These are phyloP conservation scores for Chlorella sp. DNA, from an alignment of 139 green algal genomes.

Conservation along the genomic window DNA sequence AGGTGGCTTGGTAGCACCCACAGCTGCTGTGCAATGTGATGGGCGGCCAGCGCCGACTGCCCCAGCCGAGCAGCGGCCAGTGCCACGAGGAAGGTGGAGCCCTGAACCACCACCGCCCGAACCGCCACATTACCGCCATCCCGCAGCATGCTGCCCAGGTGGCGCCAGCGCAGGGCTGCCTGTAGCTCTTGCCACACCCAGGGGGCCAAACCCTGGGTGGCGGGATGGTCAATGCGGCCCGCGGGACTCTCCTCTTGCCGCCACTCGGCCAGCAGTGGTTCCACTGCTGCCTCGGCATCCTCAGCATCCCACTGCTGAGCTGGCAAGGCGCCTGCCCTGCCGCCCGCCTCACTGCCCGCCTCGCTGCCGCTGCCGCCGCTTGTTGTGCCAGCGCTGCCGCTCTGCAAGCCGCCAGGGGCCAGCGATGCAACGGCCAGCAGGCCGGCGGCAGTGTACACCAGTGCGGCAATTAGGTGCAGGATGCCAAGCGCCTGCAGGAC, in stretches of 20 bases:
- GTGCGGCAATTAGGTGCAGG: background rate
- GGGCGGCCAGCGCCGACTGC: slow-evolving; percentile 21
- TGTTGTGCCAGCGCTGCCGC: background rate
- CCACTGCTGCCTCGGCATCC: background rate
- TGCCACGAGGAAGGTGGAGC: background rate
- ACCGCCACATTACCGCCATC: slow-evolving; percentile 28
- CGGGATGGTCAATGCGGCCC: background rate
- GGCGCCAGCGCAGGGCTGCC: background rate
- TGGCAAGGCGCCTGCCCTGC: background rate
- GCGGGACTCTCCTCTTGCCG: background rate
- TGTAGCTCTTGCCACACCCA: background rate
- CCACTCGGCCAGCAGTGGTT: too few species aligned
- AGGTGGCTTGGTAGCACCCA: slow-evolving; percentile 13
- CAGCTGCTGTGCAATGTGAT: slow-evolving; percentile 32
- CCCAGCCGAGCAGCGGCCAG: slow-evolving; percentile 12
- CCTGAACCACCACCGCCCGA: slow-evolving; percentile 5
- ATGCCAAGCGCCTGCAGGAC: background rate
- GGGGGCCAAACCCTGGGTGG: background rate
- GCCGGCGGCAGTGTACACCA: background rate
- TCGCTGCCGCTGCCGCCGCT: background rate
- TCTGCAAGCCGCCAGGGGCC: background rate
- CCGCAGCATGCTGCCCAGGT: background rate
- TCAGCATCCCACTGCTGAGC: background rate
- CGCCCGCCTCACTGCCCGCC: background rate
- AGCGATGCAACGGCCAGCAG: background rate